phyloP scores from a whole-genome alignment of 108 stramenopile genomes.

The Conticribra guillardii region DNA sequence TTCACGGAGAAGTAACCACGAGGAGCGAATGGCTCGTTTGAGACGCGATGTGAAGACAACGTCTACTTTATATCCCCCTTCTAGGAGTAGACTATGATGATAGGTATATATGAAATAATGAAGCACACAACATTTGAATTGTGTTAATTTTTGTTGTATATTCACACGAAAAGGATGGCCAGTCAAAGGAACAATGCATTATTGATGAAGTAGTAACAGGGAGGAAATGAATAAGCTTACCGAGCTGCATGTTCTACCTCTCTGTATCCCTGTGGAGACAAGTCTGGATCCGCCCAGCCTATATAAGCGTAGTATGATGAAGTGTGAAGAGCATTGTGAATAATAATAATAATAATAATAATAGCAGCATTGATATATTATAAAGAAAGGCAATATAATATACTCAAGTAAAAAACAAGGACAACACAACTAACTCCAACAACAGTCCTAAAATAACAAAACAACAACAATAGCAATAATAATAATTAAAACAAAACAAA shows the following conservation, averaged over 20 bases:
- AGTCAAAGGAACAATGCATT: not conserved
- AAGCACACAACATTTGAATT: no score
- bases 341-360: no score
- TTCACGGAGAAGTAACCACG: constrained; percentile 88
- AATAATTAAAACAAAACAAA: not conserved
- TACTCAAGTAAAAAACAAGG: not conserved
- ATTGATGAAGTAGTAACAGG: not conserved
- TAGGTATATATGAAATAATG: not conserved
- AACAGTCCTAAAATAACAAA: not conserved
- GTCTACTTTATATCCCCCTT: constrained; percentile 90
- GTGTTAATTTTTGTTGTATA: not conserved
- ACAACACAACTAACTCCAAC: not conserved
- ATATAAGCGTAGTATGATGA: not conserved
- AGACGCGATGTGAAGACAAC: constrained; percentile 88
- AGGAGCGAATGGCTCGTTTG: constrained; percentile 90
- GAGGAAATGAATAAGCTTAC: constrained; percentile 1
- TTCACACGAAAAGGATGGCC: constrained; percentile 3
- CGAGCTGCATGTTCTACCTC: constrained; percentile 54
- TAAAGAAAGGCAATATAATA: no score
- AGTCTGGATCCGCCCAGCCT: constrained; percentile 80
- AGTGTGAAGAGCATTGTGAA: no score
- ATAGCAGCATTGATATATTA: no score
- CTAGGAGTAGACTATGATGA: constrained; percentile 59
- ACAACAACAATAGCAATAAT: not conserved
- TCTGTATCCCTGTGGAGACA: constrained; percentile 64